Conservation (phyloP, 1,284 basidiomycete species). For the Papiliotrema laurentii region DNA sequence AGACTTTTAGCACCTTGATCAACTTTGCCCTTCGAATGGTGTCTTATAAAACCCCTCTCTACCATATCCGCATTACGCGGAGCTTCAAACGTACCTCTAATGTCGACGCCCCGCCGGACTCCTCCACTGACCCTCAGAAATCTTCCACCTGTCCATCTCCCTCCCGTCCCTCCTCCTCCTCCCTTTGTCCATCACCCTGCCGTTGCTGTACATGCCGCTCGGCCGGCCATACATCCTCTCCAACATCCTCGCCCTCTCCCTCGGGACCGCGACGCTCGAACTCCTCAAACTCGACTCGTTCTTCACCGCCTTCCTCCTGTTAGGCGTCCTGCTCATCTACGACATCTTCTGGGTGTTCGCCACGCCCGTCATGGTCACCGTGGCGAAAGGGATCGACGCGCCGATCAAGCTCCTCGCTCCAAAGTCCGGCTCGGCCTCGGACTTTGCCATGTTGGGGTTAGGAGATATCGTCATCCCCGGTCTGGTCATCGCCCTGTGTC, state of each 20-base stretch:
- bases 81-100: constrained; percentile 40
- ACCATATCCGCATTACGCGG: constrained; percentile 41
- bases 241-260: constrained; percentile 76
- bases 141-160: constrained; percentile 45
- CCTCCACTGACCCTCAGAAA: constrained; percentile 27
- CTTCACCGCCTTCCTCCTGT: constrained; percentile 75
- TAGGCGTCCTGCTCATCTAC: constrained; percentile 78
- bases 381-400: constrained; percentile 86
- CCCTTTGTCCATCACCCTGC: constrained; percentile 62
- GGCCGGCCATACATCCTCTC: constrained; percentile 67
- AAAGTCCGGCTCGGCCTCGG: constrained; percentile 57
- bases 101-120: background rate
- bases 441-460: constrained; percentile 87
- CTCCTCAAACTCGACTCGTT: constrained; percentile 87
- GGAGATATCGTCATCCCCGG: constrained; percentile 66
- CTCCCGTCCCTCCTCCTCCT: constrained; percentile 58
- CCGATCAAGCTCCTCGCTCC: constrained; percentile 90
- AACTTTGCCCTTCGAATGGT: constrained; percentile 17
- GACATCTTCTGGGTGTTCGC: constrained; percentile 67
- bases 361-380: constrained; percentile 68
- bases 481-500: constrained; percentile 79
- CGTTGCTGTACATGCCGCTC: constrained; percentile 62
- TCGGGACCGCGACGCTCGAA: constrained; percentile 75
- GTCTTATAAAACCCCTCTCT: constrained; percentile 22
- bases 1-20: constrained; percentile 37